These are phyloP conservation scores for Byssoonygena ceratinophila DNA, from an alignment of 2,329 filamentous ascomycete species.

Conservation along the genomic window DNA sequence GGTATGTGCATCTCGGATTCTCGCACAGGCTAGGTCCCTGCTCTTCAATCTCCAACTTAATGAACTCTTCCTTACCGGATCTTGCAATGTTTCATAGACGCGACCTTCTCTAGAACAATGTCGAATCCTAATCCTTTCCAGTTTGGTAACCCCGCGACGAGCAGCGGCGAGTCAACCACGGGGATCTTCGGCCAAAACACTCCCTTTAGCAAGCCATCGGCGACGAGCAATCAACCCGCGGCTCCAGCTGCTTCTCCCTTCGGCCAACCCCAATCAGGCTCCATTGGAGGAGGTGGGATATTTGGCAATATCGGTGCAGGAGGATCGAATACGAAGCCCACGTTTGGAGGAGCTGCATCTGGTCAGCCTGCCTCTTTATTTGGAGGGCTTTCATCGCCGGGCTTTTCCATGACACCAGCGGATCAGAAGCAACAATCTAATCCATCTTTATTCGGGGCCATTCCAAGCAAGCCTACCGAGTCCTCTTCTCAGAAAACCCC, in stretches of 20 bases:
- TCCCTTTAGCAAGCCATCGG: neutral
- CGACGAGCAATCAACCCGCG: constrained; percentile 21
- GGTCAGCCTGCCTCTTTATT: constrained; percentile 11
- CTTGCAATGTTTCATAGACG: neutral
- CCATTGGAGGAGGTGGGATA: constrained; percentile 9
- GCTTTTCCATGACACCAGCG: neutral
- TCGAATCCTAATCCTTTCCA: constrained; percentile 22
- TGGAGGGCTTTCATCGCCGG: neutral
- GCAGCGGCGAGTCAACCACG: neutral
- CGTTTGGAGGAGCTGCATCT: constrained; percentile 13
- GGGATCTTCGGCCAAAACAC: too few relatives aligned
- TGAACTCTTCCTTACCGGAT: neutral
- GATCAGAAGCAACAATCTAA: constrained; percentile 18
- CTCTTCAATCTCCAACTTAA: neutral
- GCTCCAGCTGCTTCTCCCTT: constrained; percentile 11
- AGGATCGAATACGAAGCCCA: neutral
- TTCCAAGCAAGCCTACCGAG: constrained; percentile 32
- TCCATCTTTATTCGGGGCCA: constrained; percentile 25
- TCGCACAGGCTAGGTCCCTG: too few relatives aligned
- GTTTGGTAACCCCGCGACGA: neutral
- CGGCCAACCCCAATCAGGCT: constrained; percentile 9
- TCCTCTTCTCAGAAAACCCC: constrained; percentile 25
- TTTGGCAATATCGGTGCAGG: constrained; percentile 17
- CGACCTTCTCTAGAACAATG: constrained; percentile 22
- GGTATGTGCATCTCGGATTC: neutral